A percentile compares a stretch with the other conserved stretches of the same genome.
phyloP scores from a whole-genome alignment of 163 green algal species.

The Coccomyxa subellipsoidea region DNA sequence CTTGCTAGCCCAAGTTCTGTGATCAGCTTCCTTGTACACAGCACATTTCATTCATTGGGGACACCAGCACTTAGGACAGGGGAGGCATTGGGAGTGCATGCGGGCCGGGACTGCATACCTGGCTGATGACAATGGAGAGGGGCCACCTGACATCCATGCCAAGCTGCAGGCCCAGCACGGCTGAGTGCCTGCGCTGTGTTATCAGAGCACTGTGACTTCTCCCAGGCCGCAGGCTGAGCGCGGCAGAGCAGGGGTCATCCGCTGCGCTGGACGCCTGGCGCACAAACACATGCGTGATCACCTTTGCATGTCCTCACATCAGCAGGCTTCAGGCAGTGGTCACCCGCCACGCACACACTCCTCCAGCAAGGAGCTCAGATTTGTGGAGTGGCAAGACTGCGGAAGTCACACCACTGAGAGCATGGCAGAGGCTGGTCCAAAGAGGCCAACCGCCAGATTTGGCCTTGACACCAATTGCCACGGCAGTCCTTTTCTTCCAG shows the following conservation, averaged over 20 bases:
- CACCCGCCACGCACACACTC: no score
- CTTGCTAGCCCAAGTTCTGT: no score
- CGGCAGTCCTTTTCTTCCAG: no score
- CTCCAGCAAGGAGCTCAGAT: no score
- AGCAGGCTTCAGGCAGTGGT: not conserved
- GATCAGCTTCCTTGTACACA: no score
- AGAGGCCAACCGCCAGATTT: no score
- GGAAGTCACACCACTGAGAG: no score
- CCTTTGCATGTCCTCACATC: not conserved
- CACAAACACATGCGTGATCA: not conserved
- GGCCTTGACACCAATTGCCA: no score
- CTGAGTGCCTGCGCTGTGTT: slow-evolving; percentile 11
- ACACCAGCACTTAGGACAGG: no score
- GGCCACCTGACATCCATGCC: slow-evolving; percentile 31
- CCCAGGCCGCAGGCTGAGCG: slow-evolving; percentile 2
- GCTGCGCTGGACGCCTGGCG: slow-evolving; percentile 15
- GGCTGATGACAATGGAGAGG: slow-evolving; percentile 26
- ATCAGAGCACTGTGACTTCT: not conserved
- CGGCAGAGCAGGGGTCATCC: slow-evolving; percentile 3
- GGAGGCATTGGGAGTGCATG: not conserved
- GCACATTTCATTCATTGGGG: no score
- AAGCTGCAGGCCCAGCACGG: slow-evolving; percentile 26
- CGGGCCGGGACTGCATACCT: slow-evolving; percentile 13
- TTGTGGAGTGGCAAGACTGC: no score
- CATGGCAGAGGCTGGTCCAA: no score